Conservation (phyloP, 257 asterid species). For the Capsicum baccatum region DNA sequence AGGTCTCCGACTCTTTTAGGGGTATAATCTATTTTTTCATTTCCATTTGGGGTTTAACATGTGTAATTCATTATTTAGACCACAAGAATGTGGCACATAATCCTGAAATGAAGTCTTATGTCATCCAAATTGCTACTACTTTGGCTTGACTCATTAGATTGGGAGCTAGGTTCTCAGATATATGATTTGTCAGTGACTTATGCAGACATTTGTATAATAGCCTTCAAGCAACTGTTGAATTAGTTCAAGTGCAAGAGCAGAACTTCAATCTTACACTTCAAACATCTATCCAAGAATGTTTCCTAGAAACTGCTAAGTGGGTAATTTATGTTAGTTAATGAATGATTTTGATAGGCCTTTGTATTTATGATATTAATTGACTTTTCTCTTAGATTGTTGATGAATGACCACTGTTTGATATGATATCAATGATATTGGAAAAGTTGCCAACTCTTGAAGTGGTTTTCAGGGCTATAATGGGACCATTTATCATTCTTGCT, state of each 20-base stretch:
- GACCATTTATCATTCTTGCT: slow-evolving; percentile 53
- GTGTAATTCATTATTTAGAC: slow-evolving; percentile 76
- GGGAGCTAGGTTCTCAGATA: slow-evolving; percentile 66
- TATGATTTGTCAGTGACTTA: slow-evolving; percentile 89
- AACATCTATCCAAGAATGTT: slow-evolving; percentile 74
- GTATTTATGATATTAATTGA: neutral
- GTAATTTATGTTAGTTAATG: neutral
- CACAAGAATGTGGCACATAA: slow-evolving; percentile 46
- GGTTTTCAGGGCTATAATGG: slow-evolving; percentile 83
- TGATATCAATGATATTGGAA: slow-evolving; percentile 92
- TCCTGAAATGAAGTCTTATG: slow-evolving; percentile 70
- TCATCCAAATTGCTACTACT: slow-evolving; percentile 72
- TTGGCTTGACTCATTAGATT: slow-evolving; percentile 82
- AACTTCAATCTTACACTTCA: slow-evolving; percentile 67
- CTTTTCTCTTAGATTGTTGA: slow-evolving; percentile 64
- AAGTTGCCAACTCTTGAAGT: slow-evolving; percentile 74
- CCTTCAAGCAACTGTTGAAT: slow-evolving; percentile 84
- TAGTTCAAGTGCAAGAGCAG: slow-evolving; percentile 67
- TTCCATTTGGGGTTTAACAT: slow-evolving; percentile 40
- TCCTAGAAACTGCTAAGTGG: slow-evolving; percentile 73
- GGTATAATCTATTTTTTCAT: neutral
- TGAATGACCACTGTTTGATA: slow-evolving; percentile 80
- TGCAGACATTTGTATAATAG: slow-evolving; percentile 91
- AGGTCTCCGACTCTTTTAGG: neutral
- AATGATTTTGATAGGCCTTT: slow-evolving; percentile 12